phyloP scores from a whole-genome alignment of 768 basidiomycete genomes.

The Hericium coralloides region DNA sequence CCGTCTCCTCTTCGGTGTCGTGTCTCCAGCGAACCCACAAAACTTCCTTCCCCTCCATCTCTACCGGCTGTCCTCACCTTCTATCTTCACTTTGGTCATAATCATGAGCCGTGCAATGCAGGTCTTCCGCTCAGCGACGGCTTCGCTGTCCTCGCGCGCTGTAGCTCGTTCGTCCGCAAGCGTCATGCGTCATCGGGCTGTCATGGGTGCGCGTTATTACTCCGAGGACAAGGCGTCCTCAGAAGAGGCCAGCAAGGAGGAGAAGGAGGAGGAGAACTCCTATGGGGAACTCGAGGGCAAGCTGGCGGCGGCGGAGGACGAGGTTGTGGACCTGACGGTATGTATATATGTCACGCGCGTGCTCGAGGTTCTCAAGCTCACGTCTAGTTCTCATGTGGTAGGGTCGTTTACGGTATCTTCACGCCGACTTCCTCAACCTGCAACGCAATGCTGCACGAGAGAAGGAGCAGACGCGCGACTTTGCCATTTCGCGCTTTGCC shows the following conservation, averaged over 20 bases:
- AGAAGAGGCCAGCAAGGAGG: constrained; percentile 19
- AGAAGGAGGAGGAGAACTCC: constrained; percentile 20
- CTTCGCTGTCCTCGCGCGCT: constrained; percentile 43
- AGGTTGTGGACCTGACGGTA: constrained; percentile 80
- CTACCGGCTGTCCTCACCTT: constrained; percentile 4
- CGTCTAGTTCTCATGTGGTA: constrained; percentile 23
- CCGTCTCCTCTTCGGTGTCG: neutral
- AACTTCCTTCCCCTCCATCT: constrained; percentile 3
- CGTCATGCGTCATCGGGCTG: constrained; percentile 16
- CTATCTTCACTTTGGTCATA: constrained; percentile 10
- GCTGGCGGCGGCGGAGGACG: constrained; percentile 73
- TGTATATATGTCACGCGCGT: constrained; percentile 19
- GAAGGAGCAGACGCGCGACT: constrained; percentile 87
- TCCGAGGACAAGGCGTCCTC: constrained; percentile 38
- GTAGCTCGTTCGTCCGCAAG: constrained; percentile 30
- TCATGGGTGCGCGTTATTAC: constrained; percentile 37
- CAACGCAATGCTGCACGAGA: constrained; percentile 88
- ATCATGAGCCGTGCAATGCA: constrained; percentile 47
- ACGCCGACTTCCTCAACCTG: constrained; percentile 93
- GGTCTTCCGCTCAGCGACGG: constrained; percentile 50
- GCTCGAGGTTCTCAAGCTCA: constrained; percentile 4
- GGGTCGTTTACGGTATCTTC: constrained; percentile 84
- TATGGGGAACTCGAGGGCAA: constrained; percentile 34
- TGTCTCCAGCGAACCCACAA: constrained; percentile 7
- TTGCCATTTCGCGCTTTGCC: constrained; percentile 88